phyloP scores from a whole-genome alignment of 2,329 filamentous ascomycete species.

The Aspergillus jensenii region DNA sequence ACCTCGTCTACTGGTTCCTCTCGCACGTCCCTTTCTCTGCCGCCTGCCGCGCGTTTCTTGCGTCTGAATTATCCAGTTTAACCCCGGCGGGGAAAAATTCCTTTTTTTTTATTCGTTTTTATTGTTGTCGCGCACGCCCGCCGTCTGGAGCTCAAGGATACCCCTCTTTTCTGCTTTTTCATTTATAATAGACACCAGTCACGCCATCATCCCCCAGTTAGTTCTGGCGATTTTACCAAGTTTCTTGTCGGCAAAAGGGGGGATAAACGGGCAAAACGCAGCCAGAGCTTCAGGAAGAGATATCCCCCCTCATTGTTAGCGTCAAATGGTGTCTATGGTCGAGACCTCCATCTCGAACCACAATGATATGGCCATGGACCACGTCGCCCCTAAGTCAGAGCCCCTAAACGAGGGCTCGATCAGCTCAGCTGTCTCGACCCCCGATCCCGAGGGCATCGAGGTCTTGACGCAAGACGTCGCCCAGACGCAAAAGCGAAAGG shows the following conservation, averaged over 20 bases:
- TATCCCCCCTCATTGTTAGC: constrained; percentile 12
- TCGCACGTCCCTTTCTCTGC: constrained; percentile 42
- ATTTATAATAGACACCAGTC: constrained; percentile 5
- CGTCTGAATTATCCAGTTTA: constrained; percentile 21
- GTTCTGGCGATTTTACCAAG: constrained; percentile 4
- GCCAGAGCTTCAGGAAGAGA: constrained; percentile 6
- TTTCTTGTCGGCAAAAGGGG: constrained; percentile 13
- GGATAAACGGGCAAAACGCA: constrained; percentile 8
- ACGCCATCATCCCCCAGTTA: constrained; percentile 1
- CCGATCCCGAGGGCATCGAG: constrained; percentile 43
- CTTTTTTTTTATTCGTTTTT: constrained; percentile 8
- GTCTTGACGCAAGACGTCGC: constrained; percentile 42
- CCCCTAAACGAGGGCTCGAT: constrained; percentile 43
- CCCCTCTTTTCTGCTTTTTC: neutral
- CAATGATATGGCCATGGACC: constrained; percentile 42
- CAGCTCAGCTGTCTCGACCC: constrained; percentile 47
- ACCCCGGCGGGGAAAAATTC: constrained; percentile 17
- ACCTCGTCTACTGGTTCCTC: constrained; percentile 21
- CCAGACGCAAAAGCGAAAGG: constrained; percentile 82
- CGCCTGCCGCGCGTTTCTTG: constrained; percentile 42
- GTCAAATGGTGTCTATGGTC: constrained; percentile 47
- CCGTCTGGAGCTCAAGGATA: neutral
- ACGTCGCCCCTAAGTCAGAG: constrained; percentile 44
- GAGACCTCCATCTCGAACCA: constrained; percentile 39
- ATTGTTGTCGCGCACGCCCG: neutral